A percentile compares a stretch with the other conserved stretches of the same genome.
phyloP scores from a whole-genome alignment of 2,329 filamentous ascomycete species.

The Magnaporthales sp. region DNA sequence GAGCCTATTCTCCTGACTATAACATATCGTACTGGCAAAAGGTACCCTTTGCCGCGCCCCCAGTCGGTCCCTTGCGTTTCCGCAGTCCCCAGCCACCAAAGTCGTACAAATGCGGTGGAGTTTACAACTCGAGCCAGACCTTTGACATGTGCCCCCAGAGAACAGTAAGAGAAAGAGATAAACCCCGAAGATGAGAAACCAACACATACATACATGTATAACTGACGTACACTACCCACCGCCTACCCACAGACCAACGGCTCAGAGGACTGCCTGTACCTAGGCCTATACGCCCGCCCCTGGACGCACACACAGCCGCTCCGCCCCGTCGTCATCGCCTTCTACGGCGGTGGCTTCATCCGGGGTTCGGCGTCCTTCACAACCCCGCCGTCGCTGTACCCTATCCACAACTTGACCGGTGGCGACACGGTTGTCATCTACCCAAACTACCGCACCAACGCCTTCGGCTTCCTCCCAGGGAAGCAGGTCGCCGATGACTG shows the following conservation, averaged over 20 bases:
- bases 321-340: slow-evolving; percentile 49
- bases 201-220: neutral
- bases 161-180: slow-evolving; percentile 24
- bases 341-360: slow-evolving; percentile 55
- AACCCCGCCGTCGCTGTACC: slow-evolving; percentile 48
- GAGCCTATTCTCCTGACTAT: slow-evolving; percentile 39
- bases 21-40: slow-evolving; percentile 52
- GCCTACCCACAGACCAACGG: slow-evolving; percentile 30
- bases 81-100: slow-evolving; percentile 46
- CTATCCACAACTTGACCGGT: slow-evolving; percentile 44
- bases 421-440: slow-evolving; percentile 28
- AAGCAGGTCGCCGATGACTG: slow-evolving; percentile 31
- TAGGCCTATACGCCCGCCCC: slow-evolving; percentile 50
- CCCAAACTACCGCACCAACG: slow-evolving; percentile 47
- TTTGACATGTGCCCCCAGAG: slow-evolving; percentile 53
- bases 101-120: neutral
- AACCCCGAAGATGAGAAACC: neutral
- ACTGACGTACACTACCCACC: neutral
- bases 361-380: slow-evolving; percentile 44
- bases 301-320: slow-evolving; percentile 35
- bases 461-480: slow-evolving; percentile 46
- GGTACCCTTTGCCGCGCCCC: slow-evolving; percentile 53
- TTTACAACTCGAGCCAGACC: slow-evolving; percentile 43
- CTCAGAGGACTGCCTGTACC: slow-evolving; percentile 52
- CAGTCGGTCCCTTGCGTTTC: slow-evolving; percentile 48